Conservation (phyloP, 2,329 filamentous ascomycete species). For the Stenocarpella maydis region DNA sequence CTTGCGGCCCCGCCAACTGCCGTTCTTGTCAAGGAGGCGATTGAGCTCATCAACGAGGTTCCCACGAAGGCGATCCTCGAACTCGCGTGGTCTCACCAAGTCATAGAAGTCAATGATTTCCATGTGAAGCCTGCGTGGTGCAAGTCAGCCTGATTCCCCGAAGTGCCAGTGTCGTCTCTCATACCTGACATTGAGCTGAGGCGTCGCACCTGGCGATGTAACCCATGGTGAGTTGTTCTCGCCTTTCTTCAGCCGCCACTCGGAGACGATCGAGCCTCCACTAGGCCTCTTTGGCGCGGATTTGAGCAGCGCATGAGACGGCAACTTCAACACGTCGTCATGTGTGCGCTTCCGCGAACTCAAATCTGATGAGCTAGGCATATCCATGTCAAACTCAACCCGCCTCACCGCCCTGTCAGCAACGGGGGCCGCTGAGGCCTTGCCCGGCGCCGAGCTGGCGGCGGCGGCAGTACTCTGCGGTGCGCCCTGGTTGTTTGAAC, state of each 20-base stretch:
- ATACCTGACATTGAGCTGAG: constrained; percentile 41
- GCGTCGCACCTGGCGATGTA: constrained; percentile 60
- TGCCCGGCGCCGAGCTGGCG: not conserved
- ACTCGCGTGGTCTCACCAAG: constrained; percentile 78
- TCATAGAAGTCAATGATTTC: constrained; percentile 91
- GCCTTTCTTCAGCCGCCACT: constrained; percentile 58
- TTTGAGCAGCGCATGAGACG: constrained; percentile 61
- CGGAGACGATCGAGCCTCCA: constrained; percentile 58
- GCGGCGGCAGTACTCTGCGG: not conserved
- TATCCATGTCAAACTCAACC: constrained; percentile 15
- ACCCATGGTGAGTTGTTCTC: constrained; percentile 71
- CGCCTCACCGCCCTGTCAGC: constrained; percentile 1
- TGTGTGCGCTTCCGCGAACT: constrained; percentile 78
- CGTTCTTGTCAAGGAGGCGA: constrained; percentile 54
- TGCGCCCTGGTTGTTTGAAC: constrained; percentile 12
- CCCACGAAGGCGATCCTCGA: constrained; percentile 78
- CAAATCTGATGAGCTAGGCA: constrained; percentile 51
- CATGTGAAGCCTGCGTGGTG: constrained; percentile 74
- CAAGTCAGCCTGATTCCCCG: constrained; percentile 32
- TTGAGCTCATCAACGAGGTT: constrained; percentile 77
- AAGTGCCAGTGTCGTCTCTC: not conserved
- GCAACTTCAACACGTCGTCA: constrained; percentile 71
- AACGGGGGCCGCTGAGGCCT: not conserved
- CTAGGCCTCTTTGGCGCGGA: constrained; percentile 57
- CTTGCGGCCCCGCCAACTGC: constrained; percentile 49